Evolutionary conservation across 2,329 filamentous ascomycete species (phyloP), one percentile per base, ranked within the genome.

Genomic region (Magnaporthales sp.): DNA sequence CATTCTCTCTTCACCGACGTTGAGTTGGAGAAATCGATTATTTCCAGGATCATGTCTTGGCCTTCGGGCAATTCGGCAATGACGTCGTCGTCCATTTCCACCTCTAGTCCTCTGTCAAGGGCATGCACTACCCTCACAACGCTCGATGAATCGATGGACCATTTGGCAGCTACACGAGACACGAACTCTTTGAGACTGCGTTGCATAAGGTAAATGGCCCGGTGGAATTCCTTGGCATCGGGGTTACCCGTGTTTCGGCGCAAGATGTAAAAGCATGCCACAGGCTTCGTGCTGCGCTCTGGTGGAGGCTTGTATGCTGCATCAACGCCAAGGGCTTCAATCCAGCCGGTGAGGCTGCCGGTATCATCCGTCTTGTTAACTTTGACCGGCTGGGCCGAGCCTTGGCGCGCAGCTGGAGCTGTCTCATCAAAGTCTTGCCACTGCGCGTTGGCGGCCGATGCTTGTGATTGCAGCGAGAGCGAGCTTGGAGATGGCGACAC

Each of bases 241-340:
- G 77, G 64, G 22, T 78, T 82, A 29, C 82, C 76, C 15, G 84
- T 77, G 64, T 84, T 79, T 68, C 77, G 84, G 73, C 82, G 87
- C 10, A 84, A 83, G 26, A 97, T 80, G 74, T 96, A 98, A 76
- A 98, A 93, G 79, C 93, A 97, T 64, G 94, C 94, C 58, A 96
- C 88, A 75, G 84, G 79, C 75, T 92, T 96, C 24, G 87, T 81
- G 9, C 83, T 80, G 67, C 85, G 86, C 72, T 96, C 91, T 1
- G 84, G 79, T 0, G 93, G 93, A 61, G 95, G 90, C 67, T 89
- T 87, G 75, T 98, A 99, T 2, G 84, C 85, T 19, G 89, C 81
- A 75, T 98, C 95, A n/a, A 98, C 92, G 32, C 92, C 95, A 8
- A 97, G 79, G 0, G 93, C 92, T 75, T 97, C 93, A 69, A 98